These are phyloP conservation scores for Mrakia blollopis DNA, from an alignment of 768 basidiomycete species.

Conservation along the genomic window DNA sequence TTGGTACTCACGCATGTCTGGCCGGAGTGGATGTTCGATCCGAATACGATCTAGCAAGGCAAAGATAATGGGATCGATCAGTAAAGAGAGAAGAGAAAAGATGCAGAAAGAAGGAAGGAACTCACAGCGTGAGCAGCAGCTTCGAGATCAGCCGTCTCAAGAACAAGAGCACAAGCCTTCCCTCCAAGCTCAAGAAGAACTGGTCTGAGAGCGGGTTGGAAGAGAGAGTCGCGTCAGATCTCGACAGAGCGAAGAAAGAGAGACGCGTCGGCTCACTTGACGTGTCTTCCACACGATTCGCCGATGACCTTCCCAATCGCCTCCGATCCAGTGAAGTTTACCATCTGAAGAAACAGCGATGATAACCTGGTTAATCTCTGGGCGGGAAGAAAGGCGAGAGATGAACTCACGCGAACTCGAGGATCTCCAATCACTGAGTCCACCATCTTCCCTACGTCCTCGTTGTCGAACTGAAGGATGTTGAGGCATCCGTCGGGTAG, in stretches of 20 bases:
- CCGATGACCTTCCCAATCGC: slow-evolving; percentile 43
- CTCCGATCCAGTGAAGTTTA: slow-evolving; percentile 32
- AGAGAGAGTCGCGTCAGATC: background rate
- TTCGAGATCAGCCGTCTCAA: slow-evolving; percentile 52
- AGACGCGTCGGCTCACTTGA: slow-evolving; percentile 39
- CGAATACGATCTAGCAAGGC: slow-evolving; percentile 38
- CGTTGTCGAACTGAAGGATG: slow-evolving; percentile 51
- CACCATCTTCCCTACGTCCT: slow-evolving; percentile 49
- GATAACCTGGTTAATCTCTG: background rate
- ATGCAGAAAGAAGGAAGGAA: too few relatives aligned
- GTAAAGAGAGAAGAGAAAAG: background rate
- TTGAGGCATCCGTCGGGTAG: slow-evolving; percentile 60
- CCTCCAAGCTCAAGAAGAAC: slow-evolving; percentile 43
- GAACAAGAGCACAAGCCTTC: slow-evolving; percentile 46
- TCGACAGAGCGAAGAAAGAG: background rate
- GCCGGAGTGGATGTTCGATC: slow-evolving; percentile 41
- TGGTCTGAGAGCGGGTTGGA: background rate
- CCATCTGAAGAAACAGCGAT: background rate
- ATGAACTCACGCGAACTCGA: slow-evolving; percentile 41
- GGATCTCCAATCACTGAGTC: slow-evolving; percentile 58
- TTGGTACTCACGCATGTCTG: slow-evolving; percentile 41
- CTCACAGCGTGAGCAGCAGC: slow-evolving; percentile 52
- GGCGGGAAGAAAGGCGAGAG: background rate
- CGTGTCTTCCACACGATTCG: slow-evolving; percentile 42
- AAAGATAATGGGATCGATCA: background rate